A percentile compares a stretch with the other conserved stretches of the same genome.
Evolutionary conservation across 441 rosid genomes (phyloP).

Genomic region (Viola pubescens): DNA sequence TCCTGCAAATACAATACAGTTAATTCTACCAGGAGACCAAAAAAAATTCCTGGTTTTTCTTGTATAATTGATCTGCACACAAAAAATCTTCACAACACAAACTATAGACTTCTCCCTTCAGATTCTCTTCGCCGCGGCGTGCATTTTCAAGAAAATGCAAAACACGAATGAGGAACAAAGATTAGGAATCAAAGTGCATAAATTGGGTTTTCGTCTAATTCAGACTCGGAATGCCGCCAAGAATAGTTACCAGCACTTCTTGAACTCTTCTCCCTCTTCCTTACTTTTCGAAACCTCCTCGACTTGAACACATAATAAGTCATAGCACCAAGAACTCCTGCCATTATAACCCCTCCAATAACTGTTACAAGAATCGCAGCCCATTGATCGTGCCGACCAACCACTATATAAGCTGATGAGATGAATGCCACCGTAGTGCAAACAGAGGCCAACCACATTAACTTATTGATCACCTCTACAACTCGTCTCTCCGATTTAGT

Average conservation of each 20-base stretch:
- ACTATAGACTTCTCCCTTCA: neutral
- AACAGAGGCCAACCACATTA: slow-evolving; percentile 90
- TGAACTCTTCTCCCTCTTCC: slow-evolving; percentile 44
- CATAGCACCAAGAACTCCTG: slow-evolving; percentile 64
- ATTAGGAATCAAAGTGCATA: slow-evolving; percentile 48
- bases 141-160: no score
- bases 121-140: neutral
- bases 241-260: slow-evolving; percentile 28
- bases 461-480: slow-evolving; percentile 71
- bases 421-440: slow-evolving; percentile 72
- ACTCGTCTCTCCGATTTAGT: slow-evolving; percentile 69
- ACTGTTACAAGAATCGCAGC: slow-evolving; percentile 73
- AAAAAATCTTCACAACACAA: no score
- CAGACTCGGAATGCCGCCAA: slow-evolving; percentile 40
- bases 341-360: slow-evolving; percentile 62
- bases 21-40: no score
- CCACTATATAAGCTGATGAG: slow-evolving; percentile 74
- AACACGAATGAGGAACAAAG: slow-evolving; percentile 15
- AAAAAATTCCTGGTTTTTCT: no score
- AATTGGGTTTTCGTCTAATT: slow-evolving; percentile 58
- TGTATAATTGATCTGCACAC: no score
- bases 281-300: slow-evolving; percentile 39
- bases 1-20: no score
- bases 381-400: slow-evolving; percentile 58
- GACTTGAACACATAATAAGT: slow-evolving; percentile 66